Percentiles rank a stretch among this genome's conserved stretches.
These are phyloP conservation scores for Monosporascus sp. DNA, from an alignment of 2,329 filamentous ascomycete genomes.

Conservation along the genomic window DNA sequence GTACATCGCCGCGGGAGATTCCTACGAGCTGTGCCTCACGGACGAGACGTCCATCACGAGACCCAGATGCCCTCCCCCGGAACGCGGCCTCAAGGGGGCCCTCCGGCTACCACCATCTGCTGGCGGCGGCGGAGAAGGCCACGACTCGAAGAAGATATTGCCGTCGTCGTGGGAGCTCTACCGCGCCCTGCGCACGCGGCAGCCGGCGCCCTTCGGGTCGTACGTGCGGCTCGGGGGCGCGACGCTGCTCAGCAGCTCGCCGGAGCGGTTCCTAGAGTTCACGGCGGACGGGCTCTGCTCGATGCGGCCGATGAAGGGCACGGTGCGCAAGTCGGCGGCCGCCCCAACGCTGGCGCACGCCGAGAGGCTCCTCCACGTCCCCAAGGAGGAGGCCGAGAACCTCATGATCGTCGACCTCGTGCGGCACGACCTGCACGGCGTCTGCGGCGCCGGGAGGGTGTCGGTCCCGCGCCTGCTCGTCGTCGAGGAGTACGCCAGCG, in stretches of 20 bases:
- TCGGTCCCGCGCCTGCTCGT: conserved; percentile 72
- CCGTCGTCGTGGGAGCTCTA: conserved; percentile 64
- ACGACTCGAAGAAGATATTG: conserved; percentile 2
- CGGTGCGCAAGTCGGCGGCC: conserved; percentile 69
- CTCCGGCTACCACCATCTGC: no score
- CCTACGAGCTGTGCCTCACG: conserved; percentile 82
- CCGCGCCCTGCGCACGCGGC: conserved; percentile 60
- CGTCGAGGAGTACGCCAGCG: conserved; percentile 85
- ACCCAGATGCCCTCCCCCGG: conserved; percentile 8
- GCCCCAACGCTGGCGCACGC: conserved; percentile 68
- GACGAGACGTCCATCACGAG: conserved; percentile 61
- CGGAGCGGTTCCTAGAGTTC: conserved; percentile 76
- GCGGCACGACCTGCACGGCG: conserved; percentile 85
- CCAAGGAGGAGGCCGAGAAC: conserved; percentile 93
- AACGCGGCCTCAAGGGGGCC: no score
- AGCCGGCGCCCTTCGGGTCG: conserved; percentile 81
- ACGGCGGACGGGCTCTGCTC: conserved; percentile 53
- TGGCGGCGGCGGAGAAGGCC: not conserved
- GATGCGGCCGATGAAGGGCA: conserved; percentile 95
- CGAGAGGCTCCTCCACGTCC: conserved; percentile 64
- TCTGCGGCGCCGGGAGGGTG: conserved; percentile 71
- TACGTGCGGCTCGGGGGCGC: conserved; percentile 66
- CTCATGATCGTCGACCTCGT: conserved; percentile 97
- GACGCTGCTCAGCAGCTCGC: conserved; percentile 77
- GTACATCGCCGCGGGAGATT: conserved; percentile 69